Evolutionary conservation across 2,329 filamentous ascomycete genomes (phyloP), one percentile per base, ranked within the genome.

Genomic region (Sporothrix mexicana): DNA sequence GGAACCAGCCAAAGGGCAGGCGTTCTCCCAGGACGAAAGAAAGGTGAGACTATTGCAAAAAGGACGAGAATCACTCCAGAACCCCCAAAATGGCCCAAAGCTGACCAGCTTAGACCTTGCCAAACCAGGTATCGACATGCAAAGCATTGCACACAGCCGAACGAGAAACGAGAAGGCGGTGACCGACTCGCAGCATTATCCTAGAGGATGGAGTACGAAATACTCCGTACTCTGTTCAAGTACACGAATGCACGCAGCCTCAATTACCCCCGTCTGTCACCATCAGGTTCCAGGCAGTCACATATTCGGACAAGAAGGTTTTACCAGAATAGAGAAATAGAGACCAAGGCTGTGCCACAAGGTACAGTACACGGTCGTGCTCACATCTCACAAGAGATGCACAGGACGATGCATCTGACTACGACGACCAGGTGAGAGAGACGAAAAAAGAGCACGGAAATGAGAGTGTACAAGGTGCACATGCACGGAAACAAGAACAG

Each of bases 151-250:
- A 57, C 51, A 20, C 66, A 55, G 20, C 51, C 36, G 51, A 69
- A 53, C 25, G 36, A 55, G 51, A 57, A 69, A 53, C 49, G 36
- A 55, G 51, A 57, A 69, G 66, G 67, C 51, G 67, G 67, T 69
- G 67, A 69, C 47, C 25, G n/a, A 20, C 30, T n/a, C 23, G 36
- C 41, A 10, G n/a, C n/a, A n/a, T 15, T 36, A 36, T 36, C 30
- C 23, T 49, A 43, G 30, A 36, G 7, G 4, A 36, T 36, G 30
- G 30, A 36, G 30, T 41, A 53, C 51, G 20, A 53, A 53, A 53
- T 17, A 53, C n/a, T n/a, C n/a, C n/a, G n/a, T n/a, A n/a, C n/a
- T n/a, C n/a, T n/a, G n/a, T n/a, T n/a, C 51, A 53, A 36, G 6
- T 15, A 9, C 43, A 66, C 23, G 8, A 25, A n/a, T 67, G 45